Percentiles rank a stretch among this genome's conserved stretches.
Conservation (phyloP, 2,329 filamentous ascomycete genomes). For the Coniochaeta pulveracea region DNA sequence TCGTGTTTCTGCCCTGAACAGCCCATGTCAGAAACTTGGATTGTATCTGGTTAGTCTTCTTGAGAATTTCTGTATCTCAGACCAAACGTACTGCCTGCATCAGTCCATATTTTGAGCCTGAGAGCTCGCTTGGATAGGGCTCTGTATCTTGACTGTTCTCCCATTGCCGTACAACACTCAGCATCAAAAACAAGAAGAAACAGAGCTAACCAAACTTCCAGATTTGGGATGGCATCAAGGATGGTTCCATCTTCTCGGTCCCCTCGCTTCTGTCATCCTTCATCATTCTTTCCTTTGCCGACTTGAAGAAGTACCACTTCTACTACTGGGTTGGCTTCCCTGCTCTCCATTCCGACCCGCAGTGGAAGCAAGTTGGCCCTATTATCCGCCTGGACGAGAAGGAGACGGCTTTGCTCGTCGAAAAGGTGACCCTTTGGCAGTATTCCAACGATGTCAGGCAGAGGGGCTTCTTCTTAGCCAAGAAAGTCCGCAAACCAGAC, state of each 20-base stretch:
- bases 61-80: too few species aligned
- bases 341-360: slow-evolving; percentile 77
- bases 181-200: too few species aligned
- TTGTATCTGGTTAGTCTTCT: too few species aligned
- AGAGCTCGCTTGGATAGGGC: too few species aligned
- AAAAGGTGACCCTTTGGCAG: slow-evolving; percentile 77
- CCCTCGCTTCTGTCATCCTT: slow-evolving; percentile 88
- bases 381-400: slow-evolving; percentile 45
- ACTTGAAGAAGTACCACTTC: slow-evolving; percentile 95
- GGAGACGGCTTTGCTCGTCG: slow-evolving; percentile 71
- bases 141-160: too few species aligned
- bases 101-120: too few species aligned
- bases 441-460: slow-evolving; percentile 73
- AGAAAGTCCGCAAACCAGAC: slow-evolving; percentile 45
- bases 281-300: slow-evolving; percentile 80
- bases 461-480: slow-evolving; percentile 92
- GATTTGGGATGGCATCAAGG: slow-evolving; percentile 96
- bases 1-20: too few species aligned
- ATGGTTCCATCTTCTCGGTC: slow-evolving; percentile 91
- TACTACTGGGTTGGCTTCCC: slow-evolving; percentile 98
- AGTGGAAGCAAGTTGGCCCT: slow-evolving; percentile 57
- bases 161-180: too few species aligned
- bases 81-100: too few species aligned
- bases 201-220: slow-evolving; percentile 25
- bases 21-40: too few species aligned